Base-by-base conservation (phyloP, 2,329 filamentous ascomycete genomes). In the Amesomyces nigricolor region DNA sequence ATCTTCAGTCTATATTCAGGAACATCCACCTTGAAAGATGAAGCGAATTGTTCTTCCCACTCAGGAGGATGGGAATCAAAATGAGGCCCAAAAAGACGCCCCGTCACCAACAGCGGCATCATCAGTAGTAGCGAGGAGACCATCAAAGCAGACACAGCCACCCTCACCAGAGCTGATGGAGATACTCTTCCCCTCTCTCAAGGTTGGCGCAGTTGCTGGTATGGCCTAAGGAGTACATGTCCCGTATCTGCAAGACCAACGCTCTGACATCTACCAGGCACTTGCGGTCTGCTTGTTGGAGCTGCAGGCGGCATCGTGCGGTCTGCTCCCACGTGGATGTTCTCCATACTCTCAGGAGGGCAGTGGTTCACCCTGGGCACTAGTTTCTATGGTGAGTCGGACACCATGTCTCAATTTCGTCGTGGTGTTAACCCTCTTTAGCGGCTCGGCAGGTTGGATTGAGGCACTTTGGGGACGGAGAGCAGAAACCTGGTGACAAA, bases 331-430 rank as follows among this genome's bases (percentile, higher is more conserved):
- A 85, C 88, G 4, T 78, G 83, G 2, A 71, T 92, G 6, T 92
- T 90, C 71, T 86, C 89, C 0, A 63, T 86, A 11, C 79, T 85
- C 38, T 85, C 86, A 19, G 87, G 89, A 16, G 75, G 89, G 40
- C 90, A 95, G 72, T 96, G 89, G 82, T 89, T 89, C 70, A 78
- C 82, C 42, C 78, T 95, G 39, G 89, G 89, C 37, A 82, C 80
- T 46, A 87, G 82, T 14, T 96, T 86, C 68, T 92, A 85, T 78
- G 85, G 87, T 85, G 75, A 66, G 81, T 30, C 48, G 39, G 26
- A 43, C 17, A 19, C 4, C 6, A 1, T 22, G 35, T 8, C 14
- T 6, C 9, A 2, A 2, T 5, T 32, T 19, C 32, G 19, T 32
- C 40, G 10, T 22, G 3, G 37, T n/a, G 29, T 19, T 55, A 3